Percentiles rank a stretch among this genome's conserved stretches.
Conservation (phyloP, 306 rosid genomes). For the Cyamopsis tetragonoloba region DNA sequence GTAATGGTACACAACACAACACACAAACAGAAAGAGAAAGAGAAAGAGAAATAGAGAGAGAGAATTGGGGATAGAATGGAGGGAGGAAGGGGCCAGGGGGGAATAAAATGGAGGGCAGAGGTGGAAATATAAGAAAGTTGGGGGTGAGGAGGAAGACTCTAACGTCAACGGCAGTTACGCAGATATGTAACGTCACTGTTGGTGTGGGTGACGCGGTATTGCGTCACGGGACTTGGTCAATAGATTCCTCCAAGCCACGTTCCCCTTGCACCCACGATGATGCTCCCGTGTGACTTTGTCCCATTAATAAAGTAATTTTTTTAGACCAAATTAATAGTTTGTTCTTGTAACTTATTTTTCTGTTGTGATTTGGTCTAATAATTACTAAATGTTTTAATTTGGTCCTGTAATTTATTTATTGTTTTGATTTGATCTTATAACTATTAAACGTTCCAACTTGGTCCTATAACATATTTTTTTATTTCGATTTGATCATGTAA, state of each 20-base stretch:
- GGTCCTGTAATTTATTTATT: no score
- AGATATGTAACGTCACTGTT: constrained; percentile 47
- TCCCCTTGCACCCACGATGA: background rate
- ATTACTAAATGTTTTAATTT: no score
- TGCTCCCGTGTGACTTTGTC: background rate
- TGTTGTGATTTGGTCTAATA: no score
- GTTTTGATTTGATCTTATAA: no score
- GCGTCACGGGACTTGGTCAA: constrained; percentile 30
- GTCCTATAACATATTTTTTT: no score
- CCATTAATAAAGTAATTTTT: background rate
- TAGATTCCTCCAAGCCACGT: constrained; percentile 35
- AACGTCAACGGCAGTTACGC: constrained; percentile 73
- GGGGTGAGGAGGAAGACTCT: constrained; percentile 17
- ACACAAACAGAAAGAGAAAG: background rate
- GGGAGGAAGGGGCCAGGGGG: constrained; percentile 1
- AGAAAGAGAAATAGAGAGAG: constrained; percentile 13
- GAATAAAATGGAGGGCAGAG: background rate
- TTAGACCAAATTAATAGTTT: no score
- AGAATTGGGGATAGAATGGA: background rate
- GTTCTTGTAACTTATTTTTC: no score
- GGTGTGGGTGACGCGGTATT: constrained; percentile 44
- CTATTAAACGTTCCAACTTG: no score
- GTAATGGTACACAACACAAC: no score
- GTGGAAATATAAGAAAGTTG: constrained; percentile 10
- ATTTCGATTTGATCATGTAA: no score